Evolutionary conservation across 2,329 filamentous ascomycete genomes (phyloP).

Genomic region (Hypomyces perniciosus): DNA sequence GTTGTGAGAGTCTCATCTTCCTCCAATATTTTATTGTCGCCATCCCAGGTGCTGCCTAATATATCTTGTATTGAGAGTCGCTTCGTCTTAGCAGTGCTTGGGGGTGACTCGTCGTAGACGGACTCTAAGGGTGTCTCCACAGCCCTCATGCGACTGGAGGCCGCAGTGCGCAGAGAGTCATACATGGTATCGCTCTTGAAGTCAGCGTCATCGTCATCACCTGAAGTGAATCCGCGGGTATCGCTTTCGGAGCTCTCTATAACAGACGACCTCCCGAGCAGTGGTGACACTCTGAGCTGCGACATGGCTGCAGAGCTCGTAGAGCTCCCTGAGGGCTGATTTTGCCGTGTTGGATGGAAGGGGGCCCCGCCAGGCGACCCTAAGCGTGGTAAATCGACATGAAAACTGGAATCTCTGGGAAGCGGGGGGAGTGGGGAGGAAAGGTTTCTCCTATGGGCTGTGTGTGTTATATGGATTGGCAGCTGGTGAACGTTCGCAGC

Average conservation of each 20-base stretch:
- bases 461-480: slow-evolving; percentile 15
- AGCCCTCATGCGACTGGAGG: slow-evolving; percentile 59
- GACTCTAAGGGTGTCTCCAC: slow-evolving; percentile 69
- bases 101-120: slow-evolving; percentile 75
- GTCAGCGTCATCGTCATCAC: slow-evolving; percentile 73
- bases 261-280: slow-evolving; percentile 45
- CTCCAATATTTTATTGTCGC: slow-evolving; percentile 52
- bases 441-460: slow-evolving; percentile 36
- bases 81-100: slow-evolving; percentile 51
- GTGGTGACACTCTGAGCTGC: slow-evolving; percentile 27
- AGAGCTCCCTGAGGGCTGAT: slow-evolving; percentile 38
- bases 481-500: slow-evolving; percentile 9
- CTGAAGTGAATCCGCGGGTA: slow-evolving; percentile 55
- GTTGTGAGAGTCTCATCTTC: slow-evolving; percentile 54
- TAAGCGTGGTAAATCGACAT: slow-evolving; percentile 45
- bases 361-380: slow-evolving; percentile 36
- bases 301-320: slow-evolving; percentile 37
- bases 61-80: slow-evolving; percentile 55
- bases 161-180: slow-evolving; percentile 68
- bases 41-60: slow-evolving; percentile 49
- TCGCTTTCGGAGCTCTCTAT: slow-evolving; percentile 66
- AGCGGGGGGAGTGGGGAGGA: slow-evolving; percentile 53
- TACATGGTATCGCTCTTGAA: slow-evolving; percentile 71
- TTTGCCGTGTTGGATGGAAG: slow-evolving; percentile 31
- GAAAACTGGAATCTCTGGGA: slow-evolving; percentile 48